phyloP scores from a whole-genome alignment of 75 land plant genomes.

The Pseudotsuga menziesii region DNA sequence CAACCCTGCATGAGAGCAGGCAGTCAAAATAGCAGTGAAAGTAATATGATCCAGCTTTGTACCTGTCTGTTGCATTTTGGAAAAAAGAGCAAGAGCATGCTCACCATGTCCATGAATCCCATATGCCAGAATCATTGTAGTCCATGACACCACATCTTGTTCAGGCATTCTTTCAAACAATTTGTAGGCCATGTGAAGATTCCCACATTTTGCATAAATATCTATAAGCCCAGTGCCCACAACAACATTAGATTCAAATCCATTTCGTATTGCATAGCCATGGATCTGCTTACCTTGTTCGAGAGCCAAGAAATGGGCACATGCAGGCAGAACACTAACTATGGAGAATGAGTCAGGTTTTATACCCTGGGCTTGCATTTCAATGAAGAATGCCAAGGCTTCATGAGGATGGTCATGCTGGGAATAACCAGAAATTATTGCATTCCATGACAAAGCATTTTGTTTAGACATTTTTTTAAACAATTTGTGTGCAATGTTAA shows the following conservation, averaged over 20 bases:
- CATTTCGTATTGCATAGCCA: constrained; percentile 2
- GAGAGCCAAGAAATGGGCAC: constrained; percentile 13
- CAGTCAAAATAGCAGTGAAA: constrained; percentile 27
- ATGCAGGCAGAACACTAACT: constrained; percentile 4
- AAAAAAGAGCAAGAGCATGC: constrained; percentile 29
- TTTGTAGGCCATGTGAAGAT: background rate
- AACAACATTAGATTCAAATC: constrained; percentile 6
- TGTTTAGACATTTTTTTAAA: constrained; percentile 10
- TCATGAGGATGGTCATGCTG: constrained; percentile 2
- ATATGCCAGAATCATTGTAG: constrained; percentile 43
- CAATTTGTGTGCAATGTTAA: constrained; percentile 19
- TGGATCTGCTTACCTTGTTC: constrained; percentile 16
- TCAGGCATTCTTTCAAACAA: constrained; percentile 13
- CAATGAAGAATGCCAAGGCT: background rate
- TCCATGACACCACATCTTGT: constrained; percentile 43
- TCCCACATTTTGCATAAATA: constrained; percentile 13
- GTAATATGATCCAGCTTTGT: constrained; percentile 27
- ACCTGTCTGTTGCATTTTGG: constrained; percentile 17
- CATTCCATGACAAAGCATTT: constrained; percentile 16
- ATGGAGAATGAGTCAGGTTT: background rate
- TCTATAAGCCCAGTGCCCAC: constrained; percentile 6
- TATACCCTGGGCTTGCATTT: background rate
- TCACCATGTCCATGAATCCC: constrained; percentile 39
- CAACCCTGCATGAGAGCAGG: constrained; percentile 42
- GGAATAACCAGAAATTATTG: constrained; percentile 7